These are phyloP conservation scores for Gymnopilus dilepis DNA, from an alignment of 768 basidiomycete species.

Conservation along the genomic window DNA sequence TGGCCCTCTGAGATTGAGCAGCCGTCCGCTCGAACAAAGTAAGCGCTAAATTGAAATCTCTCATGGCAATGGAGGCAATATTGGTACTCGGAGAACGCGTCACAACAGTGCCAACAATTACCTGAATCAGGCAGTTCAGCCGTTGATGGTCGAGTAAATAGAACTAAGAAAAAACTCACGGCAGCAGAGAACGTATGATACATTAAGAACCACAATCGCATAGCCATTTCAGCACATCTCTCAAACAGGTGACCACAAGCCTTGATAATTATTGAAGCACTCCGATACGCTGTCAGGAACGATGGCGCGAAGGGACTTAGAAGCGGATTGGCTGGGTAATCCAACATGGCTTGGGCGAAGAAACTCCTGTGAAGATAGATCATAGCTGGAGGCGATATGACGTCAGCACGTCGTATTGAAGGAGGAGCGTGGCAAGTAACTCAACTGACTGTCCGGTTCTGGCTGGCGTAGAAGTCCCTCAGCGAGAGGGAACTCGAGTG, in stretches of 20 bases:
- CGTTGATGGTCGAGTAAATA: not conserved
- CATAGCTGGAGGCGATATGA: constrained; percentile 41
- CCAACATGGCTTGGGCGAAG: constrained; percentile 62
- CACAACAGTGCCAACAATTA: constrained; percentile 66
- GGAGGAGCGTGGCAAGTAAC: constrained; percentile 28
- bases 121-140: constrained; percentile 35
- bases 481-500: constrained; percentile 55
- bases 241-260: constrained; percentile 54
- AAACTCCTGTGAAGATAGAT: constrained; percentile 60
- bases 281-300: constrained; percentile 58
- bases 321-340: constrained; percentile 57
- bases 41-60: constrained; percentile 52
- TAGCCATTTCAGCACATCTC: constrained; percentile 50
- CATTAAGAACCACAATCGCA: constrained; percentile 55
- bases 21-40: constrained; percentile 53
- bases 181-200: constrained; percentile 57
- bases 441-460: constrained; percentile 62
- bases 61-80: constrained; percentile 53
- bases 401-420: not conserved
- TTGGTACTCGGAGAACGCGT: constrained; percentile 56
- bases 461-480: constrained; percentile 59
- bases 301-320: constrained; percentile 61
- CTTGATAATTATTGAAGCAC: constrained; percentile 56
- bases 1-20: constrained; percentile 48
- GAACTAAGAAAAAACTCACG: constrained; percentile 30